These are phyloP conservation scores for Omphalea diandra DNA, from an alignment of 441 rosid genomes.

Conservation along the genomic window DNA sequence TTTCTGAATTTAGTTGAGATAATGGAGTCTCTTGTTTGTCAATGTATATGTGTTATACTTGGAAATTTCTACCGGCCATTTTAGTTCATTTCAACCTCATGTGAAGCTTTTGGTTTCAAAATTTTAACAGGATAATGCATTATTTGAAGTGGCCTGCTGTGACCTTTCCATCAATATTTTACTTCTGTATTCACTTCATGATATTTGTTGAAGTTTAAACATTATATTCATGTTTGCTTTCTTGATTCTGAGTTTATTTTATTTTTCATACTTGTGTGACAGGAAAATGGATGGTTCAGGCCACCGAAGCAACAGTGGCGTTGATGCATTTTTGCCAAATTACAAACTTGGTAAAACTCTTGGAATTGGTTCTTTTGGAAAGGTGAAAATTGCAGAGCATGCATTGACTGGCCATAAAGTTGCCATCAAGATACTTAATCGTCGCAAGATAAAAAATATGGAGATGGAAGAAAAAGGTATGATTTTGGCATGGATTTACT, in stretches of 20 bases:
- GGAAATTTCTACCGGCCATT: slow-evolving; percentile 1
- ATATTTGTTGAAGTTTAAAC: background rate
- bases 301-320: slow-evolving; percentile 49
- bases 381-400: slow-evolving; percentile 97
- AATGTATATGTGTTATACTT: background rate
- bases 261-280: background rate
- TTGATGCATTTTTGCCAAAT: slow-evolving; percentile 58
- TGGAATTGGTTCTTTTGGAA: slow-evolving; percentile 95
- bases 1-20: background rate
- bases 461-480: slow-evolving; percentile 99
- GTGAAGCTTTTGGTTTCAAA: background rate
- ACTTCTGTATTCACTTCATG: background rate
- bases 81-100: background rate
- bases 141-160: background rate
- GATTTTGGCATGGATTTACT: background rate
- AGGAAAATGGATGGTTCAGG: slow-evolving; percentile 75
- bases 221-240: background rate
- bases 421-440: slow-evolving; percentile 94
- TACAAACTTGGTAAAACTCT: slow-evolving; percentile 94
- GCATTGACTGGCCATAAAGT: slow-evolving; percentile 89
- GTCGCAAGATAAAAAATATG: slow-evolving; percentile 85
- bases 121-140: background rate
- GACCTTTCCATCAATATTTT: background rate
- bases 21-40: background rate
- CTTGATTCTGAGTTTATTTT: background rate